Percentiles rank a stretch among this genome's conserved stretches.
phyloP scores from a whole-genome alignment of 257 asterid species.

The Mentha longifolia region DNA sequence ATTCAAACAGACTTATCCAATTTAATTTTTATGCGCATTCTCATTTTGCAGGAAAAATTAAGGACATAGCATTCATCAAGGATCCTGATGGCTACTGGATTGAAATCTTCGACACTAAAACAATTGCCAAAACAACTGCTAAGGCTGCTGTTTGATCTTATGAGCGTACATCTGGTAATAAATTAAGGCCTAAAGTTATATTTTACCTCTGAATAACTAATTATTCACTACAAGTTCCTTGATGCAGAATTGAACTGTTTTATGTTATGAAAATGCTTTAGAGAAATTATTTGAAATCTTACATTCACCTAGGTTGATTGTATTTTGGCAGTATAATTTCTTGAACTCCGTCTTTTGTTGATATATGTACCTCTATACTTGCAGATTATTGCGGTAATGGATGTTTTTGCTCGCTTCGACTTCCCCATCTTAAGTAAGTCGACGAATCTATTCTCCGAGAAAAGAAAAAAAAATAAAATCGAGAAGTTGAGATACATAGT shows the following conservation, averaged over 20 bases:
- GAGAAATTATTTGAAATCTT: not conserved
- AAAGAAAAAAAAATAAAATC: too few relatives aligned
- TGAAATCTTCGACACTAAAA: conserved; percentile 70
- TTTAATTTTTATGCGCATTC: not conserved
- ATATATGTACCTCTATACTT: not conserved
- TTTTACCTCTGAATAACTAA: too few relatives aligned
- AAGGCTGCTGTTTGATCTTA: conserved; percentile 55
- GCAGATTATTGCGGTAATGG: not conserved
- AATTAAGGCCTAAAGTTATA: not conserved
- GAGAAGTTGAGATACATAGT: too few relatives aligned
- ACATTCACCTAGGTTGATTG: not conserved
- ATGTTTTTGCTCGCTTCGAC: not conserved
- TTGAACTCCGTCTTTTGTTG: not conserved
- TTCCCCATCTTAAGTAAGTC: not conserved
- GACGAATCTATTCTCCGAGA: not conserved
- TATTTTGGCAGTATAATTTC: not conserved
- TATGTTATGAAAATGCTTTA: not conserved
- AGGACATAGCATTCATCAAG: conserved; percentile 77
- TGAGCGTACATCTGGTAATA: not conserved
- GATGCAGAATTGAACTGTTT: not conserved
- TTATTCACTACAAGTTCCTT: not conserved
- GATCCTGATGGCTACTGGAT: conserved; percentile 99
- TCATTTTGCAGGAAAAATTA: conserved; percentile 66
- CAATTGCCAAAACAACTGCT: conserved; percentile 50
- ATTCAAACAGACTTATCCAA: not conserved